Evolutionary conservation across 176 grass and related monocot species (phyloP).

Genomic region (Raddia distichophylla): DNA sequence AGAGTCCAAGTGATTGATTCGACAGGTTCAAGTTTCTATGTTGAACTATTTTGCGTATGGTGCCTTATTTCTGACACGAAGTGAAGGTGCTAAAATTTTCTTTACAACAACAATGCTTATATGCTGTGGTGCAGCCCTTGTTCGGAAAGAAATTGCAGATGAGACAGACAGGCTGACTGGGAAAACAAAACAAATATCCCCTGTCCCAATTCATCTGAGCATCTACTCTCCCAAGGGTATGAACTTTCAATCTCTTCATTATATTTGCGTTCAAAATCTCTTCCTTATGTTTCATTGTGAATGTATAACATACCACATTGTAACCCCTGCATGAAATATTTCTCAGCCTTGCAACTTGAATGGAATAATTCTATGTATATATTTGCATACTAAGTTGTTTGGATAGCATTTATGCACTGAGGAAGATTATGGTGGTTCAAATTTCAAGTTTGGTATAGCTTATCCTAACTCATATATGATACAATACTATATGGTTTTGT

Average conservation of each 20-base stretch:
- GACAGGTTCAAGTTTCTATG: not conserved
- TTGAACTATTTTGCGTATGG: not conserved
- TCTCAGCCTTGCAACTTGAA: slow-evolving; percentile 4
- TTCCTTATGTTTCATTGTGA: slow-evolving; percentile 15
- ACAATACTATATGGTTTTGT: not conserved
- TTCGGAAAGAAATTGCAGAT: slow-evolving; percentile 78
- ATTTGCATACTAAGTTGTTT: not conserved
- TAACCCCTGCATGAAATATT: not conserved
- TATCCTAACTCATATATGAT: not conserved
- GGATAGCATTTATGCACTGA: not conserved
- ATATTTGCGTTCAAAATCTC: not conserved
- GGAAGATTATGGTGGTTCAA: not conserved
- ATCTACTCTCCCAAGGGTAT: slow-evolving; percentile 74
- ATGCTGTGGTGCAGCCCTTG: slow-evolving; percentile 52
- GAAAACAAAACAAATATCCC: slow-evolving; percentile 75
- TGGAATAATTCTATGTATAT: not conserved
- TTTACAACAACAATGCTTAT: slow-evolving; percentile 6
- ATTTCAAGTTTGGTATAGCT: not conserved
- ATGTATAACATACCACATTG: not conserved
- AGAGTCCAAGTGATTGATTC: not conserved
- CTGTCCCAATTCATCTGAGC: slow-evolving; percentile 78
- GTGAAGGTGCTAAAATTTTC: not conserved
- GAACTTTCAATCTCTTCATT: not conserved
- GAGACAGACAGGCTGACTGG: slow-evolving; percentile 82
- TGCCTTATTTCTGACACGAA: not conserved